A percentile compares a stretch with the other conserved stretches of the same genome.
Conservation (phyloP, 2,329 filamentous ascomycete species). For the Diplodia scrobiculata region DNA sequence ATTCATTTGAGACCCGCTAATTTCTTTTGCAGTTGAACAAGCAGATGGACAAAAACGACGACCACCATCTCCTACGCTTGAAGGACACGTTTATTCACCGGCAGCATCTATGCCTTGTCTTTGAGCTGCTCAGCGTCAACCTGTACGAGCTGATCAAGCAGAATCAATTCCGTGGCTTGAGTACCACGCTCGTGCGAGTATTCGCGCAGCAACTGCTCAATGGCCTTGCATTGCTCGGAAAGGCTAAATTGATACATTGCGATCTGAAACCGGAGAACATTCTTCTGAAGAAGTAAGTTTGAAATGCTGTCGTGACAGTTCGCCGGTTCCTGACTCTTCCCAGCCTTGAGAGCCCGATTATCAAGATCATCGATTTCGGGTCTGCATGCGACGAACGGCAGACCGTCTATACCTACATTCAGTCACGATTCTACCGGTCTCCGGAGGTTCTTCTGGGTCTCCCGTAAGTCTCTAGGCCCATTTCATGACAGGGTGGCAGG, state of each 20-base stretch:
- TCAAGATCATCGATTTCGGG: constrained; percentile 99
- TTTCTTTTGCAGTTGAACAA: constrained; percentile 74
- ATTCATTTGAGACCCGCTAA: not conserved
- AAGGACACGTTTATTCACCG: constrained; percentile 98
- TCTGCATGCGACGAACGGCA: constrained; percentile 97
- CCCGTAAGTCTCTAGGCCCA: constrained; percentile 55
- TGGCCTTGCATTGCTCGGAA: constrained; percentile 87
- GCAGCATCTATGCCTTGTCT: constrained; percentile 90
- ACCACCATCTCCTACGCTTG: constrained; percentile 89
- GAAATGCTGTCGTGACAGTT: constrained; percentile 5
- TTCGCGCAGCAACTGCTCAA: constrained; percentile 97
- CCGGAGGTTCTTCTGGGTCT: constrained; percentile 93
- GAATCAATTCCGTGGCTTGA: constrained; percentile 96
- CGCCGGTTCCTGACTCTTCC: constrained; percentile 12
- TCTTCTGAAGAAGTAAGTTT: constrained; percentile 80
- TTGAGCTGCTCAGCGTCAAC: constrained; percentile 95
- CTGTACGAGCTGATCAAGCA: constrained; percentile 99
- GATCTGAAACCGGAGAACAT: constrained; percentile 99
- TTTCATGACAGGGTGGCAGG: not conserved
- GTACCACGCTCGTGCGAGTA: constrained; percentile 93
- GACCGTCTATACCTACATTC: constrained; percentile 98
- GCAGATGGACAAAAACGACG: constrained; percentile 98
- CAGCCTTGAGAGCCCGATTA: constrained; percentile 92
- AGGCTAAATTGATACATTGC: constrained; percentile 95
- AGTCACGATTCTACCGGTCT: constrained; percentile 96